Base-by-base conservation (phyloP, 306 rosid species). In the Quercus berberidifolia region DNA sequence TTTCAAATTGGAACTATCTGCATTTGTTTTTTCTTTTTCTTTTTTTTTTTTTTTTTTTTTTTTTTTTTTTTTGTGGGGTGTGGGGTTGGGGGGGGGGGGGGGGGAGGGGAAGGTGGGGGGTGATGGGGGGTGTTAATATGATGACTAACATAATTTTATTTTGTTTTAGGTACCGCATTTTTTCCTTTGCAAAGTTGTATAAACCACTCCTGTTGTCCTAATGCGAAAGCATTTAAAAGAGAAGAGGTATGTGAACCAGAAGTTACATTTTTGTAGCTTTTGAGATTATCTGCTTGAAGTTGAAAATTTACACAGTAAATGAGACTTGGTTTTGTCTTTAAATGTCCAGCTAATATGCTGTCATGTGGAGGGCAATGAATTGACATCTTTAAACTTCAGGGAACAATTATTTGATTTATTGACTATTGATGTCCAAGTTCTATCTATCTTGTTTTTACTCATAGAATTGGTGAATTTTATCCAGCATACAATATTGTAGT, bases 161-260 rank as follows among this genome's bases (percentile, higher is more conserved):
- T 81, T 63, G 35, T 83, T 76, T 74, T 62, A 95, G 99, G 99
- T 65, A 90, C 96, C 33, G 98, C 98, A 0, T 93, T 95, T 83
- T 93, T 84, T 78, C 96, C 99, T 71, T 73, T 95, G 82, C 99
- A 95, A 75, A 93, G 99, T 85, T 91, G 99, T 83, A 81, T 93
- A 90, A 95, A 95, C 83, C 98, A 95, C 87, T 95, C 98, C 52
- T 95, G 99, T 85, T 77, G 83, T 83, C 99, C 99, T 20, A 95
- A 89, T 79, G 98, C 97, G 26, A 91, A 88, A 77, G 99, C 99
- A 49, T 95, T 93, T 88, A 95, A 95, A 88, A 88, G 99, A 81
- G 99, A 91, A 15, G 94, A 90, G 97, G 99, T 90, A 84, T 18
- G 87, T 78, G 19, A 70, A 70, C 30, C 60, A 68, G 69, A 74